A percentile compares a stretch with the other conserved stretches of the same genome.
These are phyloP conservation scores for Magnolia changhungtana DNA, from an alignment of 164 flowering plant species.

Conservation along the genomic window DNA sequence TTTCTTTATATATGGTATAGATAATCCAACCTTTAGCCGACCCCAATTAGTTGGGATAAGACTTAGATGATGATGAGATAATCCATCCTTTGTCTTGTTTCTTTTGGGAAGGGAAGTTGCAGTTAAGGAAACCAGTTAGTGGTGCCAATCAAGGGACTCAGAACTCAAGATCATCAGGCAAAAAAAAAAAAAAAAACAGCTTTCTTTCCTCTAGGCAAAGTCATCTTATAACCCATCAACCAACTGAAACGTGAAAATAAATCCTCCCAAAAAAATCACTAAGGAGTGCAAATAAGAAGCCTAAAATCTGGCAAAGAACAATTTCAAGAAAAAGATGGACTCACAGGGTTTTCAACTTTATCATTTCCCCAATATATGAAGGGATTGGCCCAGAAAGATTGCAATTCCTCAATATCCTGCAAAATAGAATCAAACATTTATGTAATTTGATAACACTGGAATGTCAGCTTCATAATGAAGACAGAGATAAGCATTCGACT, in stretches of 20 bases:
- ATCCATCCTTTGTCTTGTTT: too few relatives aligned
- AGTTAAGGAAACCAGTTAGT: not conserved
- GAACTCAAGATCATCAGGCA: not conserved
- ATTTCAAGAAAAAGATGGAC: constrained; percentile 14
- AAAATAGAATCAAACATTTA: not conserved
- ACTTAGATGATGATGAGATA: too few relatives aligned
- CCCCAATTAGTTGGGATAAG: too few relatives aligned
- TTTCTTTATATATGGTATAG: too few relatives aligned
- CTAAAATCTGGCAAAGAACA: not conserved
- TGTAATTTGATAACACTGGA: not conserved
- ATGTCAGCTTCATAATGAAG: not conserved
- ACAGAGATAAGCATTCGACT: constrained; percentile 21
- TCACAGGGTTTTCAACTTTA: constrained; percentile 42
- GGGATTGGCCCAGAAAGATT: constrained; percentile 56
- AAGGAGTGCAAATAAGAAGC: not conserved
- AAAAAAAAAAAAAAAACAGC: not conserved
- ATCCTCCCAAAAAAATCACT: not conserved
- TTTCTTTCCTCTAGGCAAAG: not conserved
- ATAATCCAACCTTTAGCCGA: too few relatives aligned
- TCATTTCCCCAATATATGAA: constrained; percentile 40
- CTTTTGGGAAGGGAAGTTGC: not conserved
- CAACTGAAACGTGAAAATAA: not conserved
- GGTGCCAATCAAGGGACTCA: not conserved
- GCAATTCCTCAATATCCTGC: constrained; percentile 55
- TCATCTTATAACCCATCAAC: not conserved